Base-by-base conservation (phyloP, 768 basidiomycete genomes). In the Russula brevipes region DNA sequence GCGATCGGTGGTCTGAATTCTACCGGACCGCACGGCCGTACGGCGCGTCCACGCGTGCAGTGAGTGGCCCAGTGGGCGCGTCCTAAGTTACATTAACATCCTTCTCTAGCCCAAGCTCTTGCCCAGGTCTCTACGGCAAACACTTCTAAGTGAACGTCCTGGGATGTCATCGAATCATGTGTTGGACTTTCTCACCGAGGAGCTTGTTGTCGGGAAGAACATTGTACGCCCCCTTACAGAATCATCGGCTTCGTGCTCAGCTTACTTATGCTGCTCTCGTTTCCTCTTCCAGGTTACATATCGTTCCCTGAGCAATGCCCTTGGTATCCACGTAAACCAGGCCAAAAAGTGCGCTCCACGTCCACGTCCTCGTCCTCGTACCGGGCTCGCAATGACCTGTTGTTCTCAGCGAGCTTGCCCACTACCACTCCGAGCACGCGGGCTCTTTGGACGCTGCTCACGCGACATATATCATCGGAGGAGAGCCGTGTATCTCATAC, bases 401-500 rank as follows among this genome's bases (percentile, higher is more conserved):
- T 42, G 8, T 36, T 41, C 17, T 10, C 68, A 92, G 91, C 69
- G 85, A 87, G 69, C 79, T 93, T 8, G 82, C 82, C 16, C 69
- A 71, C 1, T 92, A 83, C 68, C 79, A 85, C 69, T 75, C 78
- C 8, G 75, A 79, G 42, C 77, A 78, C 12, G 67, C 66, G 39
- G 75, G 76, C 45, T 74, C 78, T 59, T 71, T 77, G 12, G 78
- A 79, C 49, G 72, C 74, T 7, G 76, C 78, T 30, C 76, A 76
- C 57, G 89, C 91, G n/a, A 91, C 89, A 0, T 91, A 88, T 74
- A 73, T 89, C 42, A 68, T 93, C 12, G 82, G 80, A 14, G 91
- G 91, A 31, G 81, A 85, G 58, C 72, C 55, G 57, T 68, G 24
- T 24, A 5, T 36, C 50, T 30, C 59, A 33, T 33, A 35, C 54